A percentile compares a stretch with the other conserved stretches of the same genome.
These are phyloP conservation scores for Paramecium caudatum DNA, from an alignment of 73 alveolate species.

Conservation along the genomic window DNA sequence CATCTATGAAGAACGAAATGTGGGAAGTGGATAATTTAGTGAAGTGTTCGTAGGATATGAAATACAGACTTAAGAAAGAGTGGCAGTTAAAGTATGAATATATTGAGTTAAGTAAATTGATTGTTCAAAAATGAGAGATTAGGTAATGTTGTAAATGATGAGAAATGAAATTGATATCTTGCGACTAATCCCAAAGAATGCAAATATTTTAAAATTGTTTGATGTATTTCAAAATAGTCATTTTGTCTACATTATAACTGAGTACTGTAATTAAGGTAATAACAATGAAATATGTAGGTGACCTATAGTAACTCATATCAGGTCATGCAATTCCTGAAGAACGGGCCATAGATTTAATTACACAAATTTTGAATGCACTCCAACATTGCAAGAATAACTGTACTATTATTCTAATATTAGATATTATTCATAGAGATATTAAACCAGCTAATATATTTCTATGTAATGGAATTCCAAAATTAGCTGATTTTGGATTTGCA, in stretches of 20 bases:
- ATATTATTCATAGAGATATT: slow-evolving; percentile 79
- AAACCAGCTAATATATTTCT: slow-evolving; percentile 78
- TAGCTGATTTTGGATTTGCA: slow-evolving; percentile 78
- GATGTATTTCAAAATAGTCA: slow-evolving; percentile 66
- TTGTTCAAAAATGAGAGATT: slow-evolving; percentile 60
- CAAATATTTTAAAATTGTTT: slow-evolving; percentile 55
- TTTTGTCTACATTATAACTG: slow-evolving; percentile 61
- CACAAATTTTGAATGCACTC: slow-evolving; percentile 55
- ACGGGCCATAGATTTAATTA: slow-evolving; percentile 16
- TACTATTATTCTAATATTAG: background rate
- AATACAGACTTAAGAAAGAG: slow-evolving; percentile 51
- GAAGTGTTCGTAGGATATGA: slow-evolving; percentile 68
- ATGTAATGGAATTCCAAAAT: slow-evolving; percentile 64
- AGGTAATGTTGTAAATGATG: slow-evolving; percentile 28
- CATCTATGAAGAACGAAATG: slow-evolving; percentile 43
- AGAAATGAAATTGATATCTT: slow-evolving; percentile 64
- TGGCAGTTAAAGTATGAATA: slow-evolving; percentile 69
- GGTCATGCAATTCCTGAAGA: slow-evolving; percentile 23
- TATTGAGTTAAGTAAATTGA: slow-evolving; percentile 61
- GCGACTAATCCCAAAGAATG: background rate
- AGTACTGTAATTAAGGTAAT: slow-evolving; percentile 72
- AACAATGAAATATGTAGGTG: slow-evolving; percentile 2
- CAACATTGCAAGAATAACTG: slow-evolving; percentile 64
- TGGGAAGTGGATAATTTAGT: slow-evolving; percentile 74
- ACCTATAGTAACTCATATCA: background rate